Evolutionary conservation across 75 land plant genomes (phyloP).

Genomic region (Sequoiadendron giganteum): DNA sequence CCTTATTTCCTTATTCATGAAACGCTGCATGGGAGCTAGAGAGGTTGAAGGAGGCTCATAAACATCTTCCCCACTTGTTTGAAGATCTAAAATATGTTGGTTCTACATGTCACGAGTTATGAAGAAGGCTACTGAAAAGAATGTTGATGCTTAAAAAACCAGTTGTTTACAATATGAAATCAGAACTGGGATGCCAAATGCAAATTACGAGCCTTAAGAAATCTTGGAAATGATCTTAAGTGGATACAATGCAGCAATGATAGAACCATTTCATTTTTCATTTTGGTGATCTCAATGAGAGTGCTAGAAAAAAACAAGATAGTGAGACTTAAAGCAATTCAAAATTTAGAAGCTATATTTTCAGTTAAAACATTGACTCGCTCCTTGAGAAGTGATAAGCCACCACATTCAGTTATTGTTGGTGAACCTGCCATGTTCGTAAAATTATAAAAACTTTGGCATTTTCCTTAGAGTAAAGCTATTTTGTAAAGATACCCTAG

Average conservation of each 20-base stretch:
- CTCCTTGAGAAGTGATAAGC: not conserved
- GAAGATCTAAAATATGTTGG: too few relatives aligned
- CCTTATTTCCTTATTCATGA: too few relatives aligned
- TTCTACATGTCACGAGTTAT: conserved; percentile 16
- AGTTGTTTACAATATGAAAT: conserved; percentile 11
- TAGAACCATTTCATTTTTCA: not conserved
- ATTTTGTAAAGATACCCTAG: conserved; percentile 22
- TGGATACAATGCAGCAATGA: not conserved
- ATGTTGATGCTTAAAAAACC: conserved; percentile 1
- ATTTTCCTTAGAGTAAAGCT: conserved; percentile 11
- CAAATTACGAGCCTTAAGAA: conserved; percentile 18
- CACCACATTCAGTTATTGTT: not conserved
- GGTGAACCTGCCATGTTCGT: conserved; percentile 3
- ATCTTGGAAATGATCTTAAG: not conserved
- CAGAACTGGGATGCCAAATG: conserved; percentile 22
- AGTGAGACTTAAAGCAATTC: conserved; percentile 25
- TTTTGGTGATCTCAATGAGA: conserved; percentile 10
- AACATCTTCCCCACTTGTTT: too few relatives aligned
- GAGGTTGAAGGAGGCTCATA: too few relatives aligned
- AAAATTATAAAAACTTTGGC: conserved; percentile 14
- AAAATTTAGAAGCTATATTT: conserved; percentile 10
- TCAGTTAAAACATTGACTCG: not conserved
- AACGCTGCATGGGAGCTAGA: too few relatives aligned
- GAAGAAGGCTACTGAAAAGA: not conserved
- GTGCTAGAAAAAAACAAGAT: conserved; percentile 19